phyloP scores from a whole-genome alignment of 192 early-diverging fungal species.

The Cetraspora pellucida region DNA sequence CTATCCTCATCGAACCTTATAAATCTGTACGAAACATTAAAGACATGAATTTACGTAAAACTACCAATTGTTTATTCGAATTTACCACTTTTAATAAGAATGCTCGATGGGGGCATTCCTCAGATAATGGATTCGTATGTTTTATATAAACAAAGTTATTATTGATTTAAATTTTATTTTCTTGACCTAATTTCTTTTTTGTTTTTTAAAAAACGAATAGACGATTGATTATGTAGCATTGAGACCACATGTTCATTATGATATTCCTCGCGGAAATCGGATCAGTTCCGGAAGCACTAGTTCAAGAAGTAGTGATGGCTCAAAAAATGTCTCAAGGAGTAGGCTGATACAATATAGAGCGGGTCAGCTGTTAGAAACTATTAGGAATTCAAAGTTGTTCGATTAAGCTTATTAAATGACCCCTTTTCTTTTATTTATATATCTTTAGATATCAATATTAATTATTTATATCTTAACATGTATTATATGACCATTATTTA shows the following conservation, averaged over 20 bases:
- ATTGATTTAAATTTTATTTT: neutral
- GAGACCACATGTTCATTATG: neutral
- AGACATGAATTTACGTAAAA: neutral
- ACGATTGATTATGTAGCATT: neutral
- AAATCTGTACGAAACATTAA: neutral
- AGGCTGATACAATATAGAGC: too few relatives aligned
- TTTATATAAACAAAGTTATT: neutral
- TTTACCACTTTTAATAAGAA: neutral
- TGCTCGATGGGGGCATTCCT: neutral
- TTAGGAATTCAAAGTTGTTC: too few relatives aligned
- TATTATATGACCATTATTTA: too few relatives aligned
- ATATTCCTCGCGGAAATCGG: neutral
- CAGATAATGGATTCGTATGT: neutral
- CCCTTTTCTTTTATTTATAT: too few relatives aligned
- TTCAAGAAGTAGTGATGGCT: neutral
- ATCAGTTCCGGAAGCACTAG: neutral
- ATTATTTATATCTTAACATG: too few relatives aligned
- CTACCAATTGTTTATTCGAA: neutral
- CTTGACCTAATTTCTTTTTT: neutral
- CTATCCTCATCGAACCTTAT: neutral
- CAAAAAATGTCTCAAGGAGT: too few relatives aligned
- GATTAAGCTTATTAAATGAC: too few relatives aligned
- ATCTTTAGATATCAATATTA: too few relatives aligned
- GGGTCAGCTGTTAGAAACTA: too few relatives aligned
- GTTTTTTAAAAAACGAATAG: neutral